Base-by-base conservation (phyloP, 257 asterid genomes). In the Craterostigma plantagineum region DNA sequence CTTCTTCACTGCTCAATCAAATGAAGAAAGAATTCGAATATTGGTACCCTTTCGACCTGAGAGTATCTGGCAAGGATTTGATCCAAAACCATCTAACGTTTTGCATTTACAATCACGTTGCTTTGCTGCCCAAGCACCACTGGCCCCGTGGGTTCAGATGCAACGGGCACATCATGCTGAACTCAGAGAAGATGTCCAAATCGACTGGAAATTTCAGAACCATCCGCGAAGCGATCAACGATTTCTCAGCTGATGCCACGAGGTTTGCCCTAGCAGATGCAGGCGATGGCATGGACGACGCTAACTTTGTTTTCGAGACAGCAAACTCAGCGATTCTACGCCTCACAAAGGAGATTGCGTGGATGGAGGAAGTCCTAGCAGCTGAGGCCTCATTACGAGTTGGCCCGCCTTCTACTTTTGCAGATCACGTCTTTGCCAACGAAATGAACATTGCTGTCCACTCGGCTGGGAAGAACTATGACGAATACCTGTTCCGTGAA, bases 221-320 rank as follows among this genome's bases (percentile, higher is more conserved):
- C 13, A 72, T 87, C 36, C 85, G 92, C 7, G 48, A 82, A 73
- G 93, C 98, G 37, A 82, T 87, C 23, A 73, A 72, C 51, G 95
- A 82, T 55, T 87, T 87, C 55, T 82, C 98, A n/a, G 98, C 98
- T 42, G 95, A 87, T 58, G 98, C 95, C 36, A 79, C 93, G 2
- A 64, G 95, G 46, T 87, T 87, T 62, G 61, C 95, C 1, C 93
- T 87, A 44, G 98, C 98, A 5, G 98, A 87, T 68, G 98, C 98
- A 0, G 98, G 95, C 58, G 98, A 87, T 16, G 93, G 98, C 11
- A 76, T 87, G 93, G 98, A 87, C 33, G 97, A 87, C 34, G 93
- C 98, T 18, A 82, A 82, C 62, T 87, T 82, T 49, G 95, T 79
- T 43, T 79, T 79, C 35, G 95, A 82, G 60, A 82, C 98, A 0